Base-by-base conservation (phyloP, 2,329 filamentous ascomycete species). In the Teratosphaeria zuluensis region DNA sequence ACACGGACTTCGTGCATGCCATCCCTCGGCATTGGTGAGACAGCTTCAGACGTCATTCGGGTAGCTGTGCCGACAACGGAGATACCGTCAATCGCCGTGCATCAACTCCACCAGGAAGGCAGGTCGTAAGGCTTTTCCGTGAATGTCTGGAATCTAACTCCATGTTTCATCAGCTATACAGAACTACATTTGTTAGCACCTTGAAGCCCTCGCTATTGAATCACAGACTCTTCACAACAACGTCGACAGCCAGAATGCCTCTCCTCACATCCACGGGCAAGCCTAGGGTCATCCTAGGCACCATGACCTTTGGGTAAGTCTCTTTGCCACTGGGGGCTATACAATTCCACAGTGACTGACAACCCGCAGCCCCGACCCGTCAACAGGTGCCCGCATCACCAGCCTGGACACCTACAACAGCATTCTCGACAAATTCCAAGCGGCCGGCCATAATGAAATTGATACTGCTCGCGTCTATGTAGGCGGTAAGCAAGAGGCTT, bases 381-480 rank as follows among this genome's bases (percentile, higher is more conserved):
- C 72, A 16, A 70, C 74, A 12, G 89, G 88, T 38, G 89, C 87
- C 52, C 85, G 90, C 53, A 85, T 95, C 68, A 92, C 88, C 24
- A 78, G 77, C 19, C 72, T 84, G n/a, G 77, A 83, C 59, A 86
- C 88, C 51, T 90, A 86, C 77, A 88, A 86, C 66, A 82, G 82
- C 65, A 81, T 82, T 51, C 83, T 95, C 42, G 87, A 92, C 70
- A 79, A 86, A 63, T 84, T 95, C 69, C 88, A 92, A 72, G 76
- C 79, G n/a, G 81, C 85, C 59, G 90, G 90, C 42, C 92, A 95
- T 76, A 85, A 86, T 69, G 91, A 96, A 70, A 75, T 95, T 42
- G 91, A 96, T 71, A 96, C 91, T 1, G 90, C 91, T 0, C 83
- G 89, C 30, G 70, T 83, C 59, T 96, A 95, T 67, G 77, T 88